A percentile compares a stretch with the other conserved stretches of the same genome.
These are phyloP conservation scores for Irpex sp. DNA, from an alignment of 1,284 basidiomycete species.

Conservation along the genomic window DNA sequence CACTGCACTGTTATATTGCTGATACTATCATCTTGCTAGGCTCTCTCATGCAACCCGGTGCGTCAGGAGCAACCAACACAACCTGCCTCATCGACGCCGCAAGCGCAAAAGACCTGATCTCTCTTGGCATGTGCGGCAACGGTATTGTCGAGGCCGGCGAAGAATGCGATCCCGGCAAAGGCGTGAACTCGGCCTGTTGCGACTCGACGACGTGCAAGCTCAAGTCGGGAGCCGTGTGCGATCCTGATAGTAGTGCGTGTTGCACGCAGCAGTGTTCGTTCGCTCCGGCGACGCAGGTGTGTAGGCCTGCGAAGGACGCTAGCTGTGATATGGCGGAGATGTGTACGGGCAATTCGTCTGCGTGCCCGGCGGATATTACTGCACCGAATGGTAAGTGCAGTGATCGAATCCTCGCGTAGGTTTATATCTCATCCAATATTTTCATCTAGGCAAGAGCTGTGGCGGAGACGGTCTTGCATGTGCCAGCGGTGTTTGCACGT, in stretches of 20 bases:
- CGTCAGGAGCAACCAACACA: constrained; percentile 43
- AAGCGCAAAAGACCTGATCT: constrained; percentile 41
- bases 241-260: constrained; percentile 76
- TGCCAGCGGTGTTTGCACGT: constrained; percentile 83
- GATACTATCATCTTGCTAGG: too few relatives aligned
- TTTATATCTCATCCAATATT: too few relatives aligned
- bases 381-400: constrained; percentile 59
- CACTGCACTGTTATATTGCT: background rate
- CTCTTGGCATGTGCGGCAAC: constrained; percentile 76
- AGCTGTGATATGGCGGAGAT: constrained; percentile 77
- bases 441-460: constrained; percentile 53
- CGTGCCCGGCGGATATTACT: constrained; percentile 71
- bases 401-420: too few relatives aligned
- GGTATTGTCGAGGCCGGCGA: constrained; percentile 77
- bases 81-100: constrained; percentile 63
- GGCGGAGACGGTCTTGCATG: constrained; percentile 67
- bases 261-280: constrained; percentile 74
- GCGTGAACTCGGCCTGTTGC: constrained; percentile 69
- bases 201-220: constrained; percentile 80
- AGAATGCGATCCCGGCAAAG: constrained; percentile 83
- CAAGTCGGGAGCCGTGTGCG: constrained; percentile 69
- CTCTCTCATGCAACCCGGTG: constrained; percentile 51
- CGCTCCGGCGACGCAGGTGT: constrained; percentile 64
- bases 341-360: constrained; percentile 73
- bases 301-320: constrained; percentile 66